Evolutionary conservation across 805 yeast species (phyloP), one percentile per base, ranked within the genome.

Genomic region (Candida sithepensis): DNA sequence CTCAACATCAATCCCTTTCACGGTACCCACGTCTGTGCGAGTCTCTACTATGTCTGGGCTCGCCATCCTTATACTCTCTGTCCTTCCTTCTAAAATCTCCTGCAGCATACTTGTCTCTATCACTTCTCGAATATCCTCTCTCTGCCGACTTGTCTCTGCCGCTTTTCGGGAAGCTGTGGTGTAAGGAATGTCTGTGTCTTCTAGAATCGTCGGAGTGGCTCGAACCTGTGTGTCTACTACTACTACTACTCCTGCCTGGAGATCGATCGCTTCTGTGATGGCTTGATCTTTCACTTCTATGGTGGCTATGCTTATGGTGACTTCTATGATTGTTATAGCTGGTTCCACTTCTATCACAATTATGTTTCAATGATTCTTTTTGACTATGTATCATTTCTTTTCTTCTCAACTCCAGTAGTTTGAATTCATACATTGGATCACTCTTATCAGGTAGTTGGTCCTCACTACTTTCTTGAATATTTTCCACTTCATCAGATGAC

Each of bases 341-440:
- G n/a, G n/a, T n/a, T n/a, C n/a, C n/a, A n/a, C n/a, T n/a, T n/a
- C n/a, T n/a, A n/a, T n/a, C n/a, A n/a, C n/a, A n/a, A n/a, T n/a
- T n/a, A n/a, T n/a, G n/a, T n/a, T n/a, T n/a, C n/a, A n/a, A n/a
- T 45, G n/a, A 9, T 19, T 9, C 6, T 23, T 21, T 33, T 26
- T 43, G 37, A 14, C 23, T 49, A 9, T 43, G 47, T 8, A 47
- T 24, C 20, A 50, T 3, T 44, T 44, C 48, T 39, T 48, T 50
- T 23, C 57, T 47, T 46, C 49, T 54, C 21, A 53, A 43, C 45
- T 61, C 64, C 41, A 65, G 66, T 38, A 61, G 47, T 51, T 68
- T 67, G 9, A 79, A 72, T 47, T 64, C 68, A 38, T 70, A 55
- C 67, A 81, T 67, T 1, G 86, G 86, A 54, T 82, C 86, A 38